phyloP scores from a whole-genome alignment of 1,139 yeast genomes.

The Eremothecium coryli region DNA sequence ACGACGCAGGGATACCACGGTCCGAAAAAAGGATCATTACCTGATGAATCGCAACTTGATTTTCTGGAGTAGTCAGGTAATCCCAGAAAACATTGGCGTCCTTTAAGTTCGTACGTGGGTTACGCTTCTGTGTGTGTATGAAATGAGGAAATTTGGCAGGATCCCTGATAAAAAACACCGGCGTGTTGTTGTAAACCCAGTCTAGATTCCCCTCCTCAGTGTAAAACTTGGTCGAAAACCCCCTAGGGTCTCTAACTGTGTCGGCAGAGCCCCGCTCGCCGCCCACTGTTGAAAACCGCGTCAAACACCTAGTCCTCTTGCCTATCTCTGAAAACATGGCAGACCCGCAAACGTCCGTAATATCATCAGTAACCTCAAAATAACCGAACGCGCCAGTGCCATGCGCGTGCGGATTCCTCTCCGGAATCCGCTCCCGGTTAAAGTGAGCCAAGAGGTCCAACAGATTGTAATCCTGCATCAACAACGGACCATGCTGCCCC shows the following conservation, averaged over 20 bases:
- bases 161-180: slow-evolving; percentile 49
- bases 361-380: slow-evolving; percentile 51
- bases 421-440: slow-evolving; percentile 54
- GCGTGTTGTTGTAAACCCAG: slow-evolving; percentile 56
- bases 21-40: slow-evolving; percentile 54
- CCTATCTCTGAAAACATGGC: slow-evolving; percentile 41
- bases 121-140: slow-evolving; percentile 58
- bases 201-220: slow-evolving; percentile 54
- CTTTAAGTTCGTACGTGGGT: slow-evolving; percentile 75
- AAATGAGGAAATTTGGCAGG: slow-evolving; percentile 52
- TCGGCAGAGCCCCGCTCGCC: slow-evolving; percentile 52
- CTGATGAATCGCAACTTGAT: slow-evolving; percentile 60
- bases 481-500: slow-evolving; percentile 45
- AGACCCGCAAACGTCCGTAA: slow-evolving; percentile 44
- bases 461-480: slow-evolving; percentile 48
- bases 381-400: slow-evolving; percentile 57
- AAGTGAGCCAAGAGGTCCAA: slow-evolving; percentile 51
- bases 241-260: slow-evolving; percentile 52
- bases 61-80: slow-evolving; percentile 44
- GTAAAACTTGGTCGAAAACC: slow-evolving; percentile 47
- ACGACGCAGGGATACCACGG: slow-evolving; percentile 60
- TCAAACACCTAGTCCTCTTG: slow-evolving; percentile 39
- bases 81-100: slow-evolving; percentile 73
- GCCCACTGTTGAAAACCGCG: slow-evolving; percentile 53
- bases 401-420: slow-evolving; percentile 57